These are phyloP conservation scores for Ophiostoma ips DNA, from an alignment of 2,329 filamentous ascomycete species.

Conservation along the genomic window DNA sequence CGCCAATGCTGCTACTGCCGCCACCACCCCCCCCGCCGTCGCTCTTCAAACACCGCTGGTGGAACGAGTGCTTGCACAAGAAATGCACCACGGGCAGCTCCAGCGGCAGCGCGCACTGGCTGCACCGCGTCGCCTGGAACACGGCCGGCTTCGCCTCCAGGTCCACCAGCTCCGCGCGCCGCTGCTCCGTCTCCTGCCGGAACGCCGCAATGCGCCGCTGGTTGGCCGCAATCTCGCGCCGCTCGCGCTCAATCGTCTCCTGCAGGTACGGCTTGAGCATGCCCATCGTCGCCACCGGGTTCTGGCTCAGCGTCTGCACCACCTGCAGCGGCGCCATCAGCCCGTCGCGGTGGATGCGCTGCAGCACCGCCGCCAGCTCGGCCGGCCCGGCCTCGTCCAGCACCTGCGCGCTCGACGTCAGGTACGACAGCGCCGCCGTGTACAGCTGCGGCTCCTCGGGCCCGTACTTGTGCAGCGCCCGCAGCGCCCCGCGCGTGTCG, in stretches of 20 bases:
- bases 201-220: constrained; percentile 71
- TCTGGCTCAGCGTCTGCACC: constrained; percentile 68
- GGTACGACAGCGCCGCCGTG: constrained; percentile 80
- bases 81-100: constrained; percentile 92
- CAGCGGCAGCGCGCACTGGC: constrained; percentile 61
- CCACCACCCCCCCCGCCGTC: constrained; percentile 18
- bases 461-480: constrained; percentile 81
- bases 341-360: constrained; percentile 77
- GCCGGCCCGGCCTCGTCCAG: constrained; percentile 72
- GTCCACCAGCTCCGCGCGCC: constrained; percentile 64
- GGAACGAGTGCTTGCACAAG: constrained; percentile 92
- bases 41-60: constrained; percentile 65
- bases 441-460: constrained; percentile 84
- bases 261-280: constrained; percentile 90
- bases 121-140: constrained; percentile 82
- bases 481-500: constrained; percentile 82
- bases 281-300: constrained; percentile 79
- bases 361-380: constrained; percentile 66
- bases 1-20: constrained; percentile 1
- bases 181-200: constrained; percentile 66
- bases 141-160: constrained; percentile 68
- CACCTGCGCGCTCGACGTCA: constrained; percentile 70
- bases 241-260: constrained; percentile 76
- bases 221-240: constrained; percentile 70
- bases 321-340: constrained; percentile 95